Evolutionary conservation across 2,329 filamentous ascomycete species (phyloP).

Genomic region (Botrytis cinerea): DNA sequence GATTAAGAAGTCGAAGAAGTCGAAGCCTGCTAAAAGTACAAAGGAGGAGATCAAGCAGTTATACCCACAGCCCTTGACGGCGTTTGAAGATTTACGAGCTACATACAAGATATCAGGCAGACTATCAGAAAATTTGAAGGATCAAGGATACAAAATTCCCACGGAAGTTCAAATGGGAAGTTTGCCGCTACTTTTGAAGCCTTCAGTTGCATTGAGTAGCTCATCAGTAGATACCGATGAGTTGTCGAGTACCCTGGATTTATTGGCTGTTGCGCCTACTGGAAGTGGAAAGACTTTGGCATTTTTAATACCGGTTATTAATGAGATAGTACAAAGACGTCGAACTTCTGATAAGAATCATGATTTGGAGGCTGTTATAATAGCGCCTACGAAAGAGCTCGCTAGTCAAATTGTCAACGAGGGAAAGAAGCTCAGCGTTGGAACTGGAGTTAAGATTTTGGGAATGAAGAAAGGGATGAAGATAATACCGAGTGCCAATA

Average conservation of each 20-base stretch:
- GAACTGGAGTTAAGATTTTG: conserved; percentile 76
- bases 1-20: conserved; percentile 52
- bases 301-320: conserved; percentile 85
- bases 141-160: conserved; percentile 83
- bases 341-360: conserved; percentile 48
- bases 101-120: conserved; percentile 73
- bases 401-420: conserved; percentile 82
- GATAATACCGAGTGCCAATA: conserved; percentile 51
- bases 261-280: conserved; percentile 88
- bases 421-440: conserved; percentile 75
- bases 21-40: conserved; percentile 54
- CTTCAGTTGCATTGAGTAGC: conserved; percentile 51
- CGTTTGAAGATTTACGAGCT: conserved; percentile 71
- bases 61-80: conserved; percentile 76
- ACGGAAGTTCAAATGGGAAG: conserved; percentile 93
- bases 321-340: conserved; percentile 65
- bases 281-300: conserved; percentile 96
- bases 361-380: conserved; percentile 65
- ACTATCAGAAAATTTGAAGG: conserved; percentile 74
- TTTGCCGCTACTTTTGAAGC: conserved; percentile 73
- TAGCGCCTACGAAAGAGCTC: conserved; percentile 78
- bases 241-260: conserved; percentile 56
- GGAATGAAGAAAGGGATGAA: conserved; percentile 85
- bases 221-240: conserved; percentile 40
- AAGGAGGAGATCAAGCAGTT: conserved; percentile 60